Evolutionary conservation across 2,329 filamentous ascomycete genomes (phyloP), one percentile per base, ranked within the genome.

Genomic region (Colletotrichum horii): DNA sequence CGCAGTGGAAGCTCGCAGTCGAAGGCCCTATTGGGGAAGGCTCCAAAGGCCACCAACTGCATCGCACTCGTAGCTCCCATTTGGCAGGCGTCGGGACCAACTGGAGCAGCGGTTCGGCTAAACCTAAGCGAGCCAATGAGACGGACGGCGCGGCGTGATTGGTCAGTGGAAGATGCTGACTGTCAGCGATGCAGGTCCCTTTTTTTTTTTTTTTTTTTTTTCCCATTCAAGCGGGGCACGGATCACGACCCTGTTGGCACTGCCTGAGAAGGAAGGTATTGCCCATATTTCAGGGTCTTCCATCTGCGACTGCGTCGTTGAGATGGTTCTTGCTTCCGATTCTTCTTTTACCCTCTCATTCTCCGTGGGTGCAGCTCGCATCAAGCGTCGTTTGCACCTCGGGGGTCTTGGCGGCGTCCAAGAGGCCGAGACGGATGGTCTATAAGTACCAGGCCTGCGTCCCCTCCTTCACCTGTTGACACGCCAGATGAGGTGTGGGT

Each of bases 401-500:
- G 16, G 24, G 43, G 24, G 16, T 60, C 66, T 69, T 69, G 66
- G 66, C 66, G 30, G 28, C 16, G 30, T 24, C 15, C 24, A 38
- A 28, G 30, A 30, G 55, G 34, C 36, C 52, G 55, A 43, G 66
- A 69, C 66, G 30, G 24, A 26, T 43, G 32, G 52, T n/a, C 24
- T 69, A 69, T 69, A 69, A 69, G 66, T 61, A 60, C 65, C 16
- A 16, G 14, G 8, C 48, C 36, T 52, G 38, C 64, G 16, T 30
- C 43, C 32, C 38, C 12, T 32, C 36, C n/a, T 66, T 24, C 36
- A 28, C n/a, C 11, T 52, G 19, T 22, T 26, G 11, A 16, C 30
- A 36, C 65, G 56, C 26, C 66, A 58, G 38, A 38, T 38, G 68
- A 75, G 73, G 73, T 75, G 69, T 75, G 69, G 38, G 73, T 75